A percentile compares a stretch with the other conserved stretches of the same genome.
Conservation (phyloP, 768 basidiomycete genomes). For the Pisolithus albus region DNA sequence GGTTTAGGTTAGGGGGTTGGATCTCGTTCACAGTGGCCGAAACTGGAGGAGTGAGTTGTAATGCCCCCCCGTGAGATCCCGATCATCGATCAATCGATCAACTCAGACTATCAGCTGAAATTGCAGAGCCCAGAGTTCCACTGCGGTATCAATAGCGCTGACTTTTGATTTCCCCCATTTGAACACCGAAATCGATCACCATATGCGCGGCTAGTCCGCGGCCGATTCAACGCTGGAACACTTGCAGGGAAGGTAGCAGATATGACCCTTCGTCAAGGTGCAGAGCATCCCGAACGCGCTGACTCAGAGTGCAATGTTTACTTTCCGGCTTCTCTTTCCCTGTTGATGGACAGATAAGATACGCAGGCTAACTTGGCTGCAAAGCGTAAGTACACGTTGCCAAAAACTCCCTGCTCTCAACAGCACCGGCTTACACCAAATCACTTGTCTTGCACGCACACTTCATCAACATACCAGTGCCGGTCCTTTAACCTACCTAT, state of each 20-base stretch:
- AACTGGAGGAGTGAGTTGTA: no score
- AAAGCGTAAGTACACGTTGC: slow-evolving; percentile 48
- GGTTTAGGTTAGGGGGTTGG: no score
- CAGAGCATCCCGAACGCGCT: slow-evolving; percentile 56
- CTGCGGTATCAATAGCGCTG: slow-evolving; percentile 18
- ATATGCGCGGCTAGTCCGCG: no score
- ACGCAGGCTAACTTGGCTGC: slow-evolving; percentile 62
- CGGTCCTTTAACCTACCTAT: slow-evolving; percentile 89
- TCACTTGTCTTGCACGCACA: slow-evolving; percentile 80
- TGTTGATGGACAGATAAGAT: not conserved
- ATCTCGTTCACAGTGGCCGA: no score
- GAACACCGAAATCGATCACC: slow-evolving; percentile 74
- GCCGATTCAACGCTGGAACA: slow-evolving; percentile 22
- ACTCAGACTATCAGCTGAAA: no score
- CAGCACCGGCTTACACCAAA: slow-evolving; percentile 42
- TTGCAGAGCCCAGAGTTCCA: not conserved
- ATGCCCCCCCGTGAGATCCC: no score
- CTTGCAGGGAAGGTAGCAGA: slow-evolving; percentile 71
- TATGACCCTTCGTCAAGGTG: slow-evolving; percentile 55
- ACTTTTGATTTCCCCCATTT: slow-evolving; percentile 89
- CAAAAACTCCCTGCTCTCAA: slow-evolving; percentile 50
- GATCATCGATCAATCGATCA: no score
- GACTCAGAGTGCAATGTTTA: slow-evolving; percentile 32
- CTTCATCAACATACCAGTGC: slow-evolving; percentile 92
- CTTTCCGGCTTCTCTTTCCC: not conserved